phyloP scores from a whole-genome alignment of 192 early-diverging fungal species.

The Allomyces arbusculus region DNA sequence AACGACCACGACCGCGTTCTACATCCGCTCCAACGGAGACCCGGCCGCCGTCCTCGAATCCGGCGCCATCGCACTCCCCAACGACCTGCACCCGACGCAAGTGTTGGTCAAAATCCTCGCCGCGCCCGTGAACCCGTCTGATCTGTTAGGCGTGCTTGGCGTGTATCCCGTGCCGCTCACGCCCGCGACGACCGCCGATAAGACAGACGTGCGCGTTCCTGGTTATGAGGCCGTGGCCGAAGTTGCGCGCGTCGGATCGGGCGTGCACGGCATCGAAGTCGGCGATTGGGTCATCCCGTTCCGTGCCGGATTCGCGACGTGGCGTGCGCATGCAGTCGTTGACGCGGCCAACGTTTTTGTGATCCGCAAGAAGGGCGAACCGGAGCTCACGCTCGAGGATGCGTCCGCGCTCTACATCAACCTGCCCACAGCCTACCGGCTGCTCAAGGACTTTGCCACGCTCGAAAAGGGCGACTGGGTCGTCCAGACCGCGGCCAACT shows the following conservation, averaged over 20 bases:
- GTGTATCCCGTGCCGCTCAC: constrained; percentile 45
- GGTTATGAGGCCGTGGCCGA: constrained; percentile 87
- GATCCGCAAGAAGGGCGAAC: constrained; percentile 16
- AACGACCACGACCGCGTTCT: too few species aligned
- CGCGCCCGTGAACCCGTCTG: constrained; percentile 77
- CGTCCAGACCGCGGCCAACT: constrained; percentile 85
- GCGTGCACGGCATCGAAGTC: constrained; percentile 22
- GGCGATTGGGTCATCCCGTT: constrained; percentile 73
- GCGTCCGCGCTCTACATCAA: constrained; percentile 73
- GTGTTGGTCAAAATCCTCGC: constrained; percentile 64
- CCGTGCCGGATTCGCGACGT: constrained; percentile 45
- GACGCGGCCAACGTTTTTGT: constrained; percentile 19
- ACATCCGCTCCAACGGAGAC: too few species aligned
- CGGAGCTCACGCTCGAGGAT: constrained; percentile 13
- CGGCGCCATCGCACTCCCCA: too few species aligned
- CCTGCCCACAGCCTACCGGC: constrained; percentile 60
- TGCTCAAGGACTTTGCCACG: constrained; percentile 64
- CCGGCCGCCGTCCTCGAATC: too few species aligned
- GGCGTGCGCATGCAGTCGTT: constrained; percentile 51
- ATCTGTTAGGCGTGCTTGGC: constrained; percentile 82
- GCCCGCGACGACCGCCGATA: too few species aligned
- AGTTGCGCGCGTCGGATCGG: constrained; percentile 39
- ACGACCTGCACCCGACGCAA: constrained; percentile 5
- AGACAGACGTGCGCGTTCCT: constrained; percentile 20
- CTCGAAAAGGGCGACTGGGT: constrained; percentile 54